These are phyloP conservation scores for Fusarium odoratissimum DNA, from an alignment of 2,329 filamentous ascomycete genomes.

Conservation along the genomic window DNA sequence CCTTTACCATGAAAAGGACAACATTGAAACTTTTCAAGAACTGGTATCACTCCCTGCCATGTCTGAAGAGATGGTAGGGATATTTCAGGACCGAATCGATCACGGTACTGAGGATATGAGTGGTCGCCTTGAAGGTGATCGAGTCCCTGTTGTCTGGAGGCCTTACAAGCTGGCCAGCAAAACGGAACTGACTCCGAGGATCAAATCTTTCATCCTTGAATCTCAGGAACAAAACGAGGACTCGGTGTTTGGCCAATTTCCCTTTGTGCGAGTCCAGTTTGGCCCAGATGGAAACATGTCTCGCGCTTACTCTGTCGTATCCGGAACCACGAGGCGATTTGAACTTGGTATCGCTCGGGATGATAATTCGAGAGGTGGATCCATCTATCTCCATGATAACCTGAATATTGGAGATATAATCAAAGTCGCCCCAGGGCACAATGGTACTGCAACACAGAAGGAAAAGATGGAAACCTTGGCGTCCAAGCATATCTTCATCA, in stretches of 20 bases:
- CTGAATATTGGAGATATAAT: conserved; percentile 2
- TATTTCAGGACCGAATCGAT: conserved; percentile 9
- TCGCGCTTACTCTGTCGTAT: conserved; percentile 28
- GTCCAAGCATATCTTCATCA: conserved; percentile 15
- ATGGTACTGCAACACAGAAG: fast-evolving
- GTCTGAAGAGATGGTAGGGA: conserved; percentile 17
- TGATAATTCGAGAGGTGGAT: conserved; percentile 22
- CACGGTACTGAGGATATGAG: conserved; percentile 26
- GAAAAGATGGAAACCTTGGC: no score
- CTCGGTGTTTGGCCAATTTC: neutral
- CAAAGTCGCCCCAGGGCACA: conserved; percentile 12
- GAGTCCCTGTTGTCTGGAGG: conserved; percentile 13
- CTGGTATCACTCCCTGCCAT: neutral
- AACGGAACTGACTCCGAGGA: neutral
- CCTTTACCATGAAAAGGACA: conserved; percentile 24
- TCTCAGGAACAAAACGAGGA: neutral
- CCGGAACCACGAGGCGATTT: conserved; percentile 1
- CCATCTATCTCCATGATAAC: conserved; percentile 13
- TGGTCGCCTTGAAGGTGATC: conserved; percentile 18
- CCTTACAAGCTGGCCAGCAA: conserved; percentile 18
- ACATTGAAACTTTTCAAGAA: conserved; percentile 6
- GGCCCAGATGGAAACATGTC: conserved; percentile 3
- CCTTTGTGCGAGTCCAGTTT: conserved; percentile 22
- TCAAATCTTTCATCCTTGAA: conserved; percentile 23
- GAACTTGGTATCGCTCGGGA: conserved; percentile 17